These are phyloP conservation scores for Paramecium octaurelia DNA, from an alignment of 73 alveolate species.

Conservation along the genomic window DNA sequence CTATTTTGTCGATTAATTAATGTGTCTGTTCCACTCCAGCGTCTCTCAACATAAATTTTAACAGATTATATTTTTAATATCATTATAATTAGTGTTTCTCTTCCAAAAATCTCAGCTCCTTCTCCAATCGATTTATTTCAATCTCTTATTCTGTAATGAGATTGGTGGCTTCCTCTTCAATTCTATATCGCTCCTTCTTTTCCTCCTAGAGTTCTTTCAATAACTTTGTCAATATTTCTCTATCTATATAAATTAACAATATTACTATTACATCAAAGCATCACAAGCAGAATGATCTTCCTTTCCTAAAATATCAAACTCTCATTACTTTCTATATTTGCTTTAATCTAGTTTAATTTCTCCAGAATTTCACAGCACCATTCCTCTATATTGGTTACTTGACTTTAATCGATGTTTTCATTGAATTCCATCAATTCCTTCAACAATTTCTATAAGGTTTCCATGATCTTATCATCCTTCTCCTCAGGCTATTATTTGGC, in stretches of 20 bases:
- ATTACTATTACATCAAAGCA: not conserved
- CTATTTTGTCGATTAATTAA: constrained; percentile 46
- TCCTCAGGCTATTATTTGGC: not conserved
- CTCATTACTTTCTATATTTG: not conserved
- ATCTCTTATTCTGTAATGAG: not conserved
- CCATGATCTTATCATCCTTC: not conserved
- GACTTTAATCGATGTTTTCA: not conserved
- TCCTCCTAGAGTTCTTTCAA: constrained; percentile 12
- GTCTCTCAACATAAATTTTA: not conserved
- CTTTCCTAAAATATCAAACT: not conserved
- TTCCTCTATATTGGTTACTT: not conserved
- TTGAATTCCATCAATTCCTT: not conserved
- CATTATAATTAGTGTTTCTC: constrained; percentile 33
- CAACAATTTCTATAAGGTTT: not conserved
- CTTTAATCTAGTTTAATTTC: not conserved
- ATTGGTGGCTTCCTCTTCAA: constrained; percentile 39
- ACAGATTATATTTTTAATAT: constrained; percentile 11
- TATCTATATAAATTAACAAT: not conserved
- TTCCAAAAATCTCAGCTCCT: constrained; percentile 11
- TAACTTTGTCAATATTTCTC: constrained; percentile 16
- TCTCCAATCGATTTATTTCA: constrained; percentile 5
- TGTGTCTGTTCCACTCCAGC: constrained; percentile 34
- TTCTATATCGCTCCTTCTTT: constrained; percentile 23
- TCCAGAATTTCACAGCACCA: constrained; percentile 2
- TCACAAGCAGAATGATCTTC: constrained; percentile 17